phyloP scores from a whole-genome alignment of 2,329 filamentous ascomycete genomes.

The Beauveria pseudobassiana region DNA sequence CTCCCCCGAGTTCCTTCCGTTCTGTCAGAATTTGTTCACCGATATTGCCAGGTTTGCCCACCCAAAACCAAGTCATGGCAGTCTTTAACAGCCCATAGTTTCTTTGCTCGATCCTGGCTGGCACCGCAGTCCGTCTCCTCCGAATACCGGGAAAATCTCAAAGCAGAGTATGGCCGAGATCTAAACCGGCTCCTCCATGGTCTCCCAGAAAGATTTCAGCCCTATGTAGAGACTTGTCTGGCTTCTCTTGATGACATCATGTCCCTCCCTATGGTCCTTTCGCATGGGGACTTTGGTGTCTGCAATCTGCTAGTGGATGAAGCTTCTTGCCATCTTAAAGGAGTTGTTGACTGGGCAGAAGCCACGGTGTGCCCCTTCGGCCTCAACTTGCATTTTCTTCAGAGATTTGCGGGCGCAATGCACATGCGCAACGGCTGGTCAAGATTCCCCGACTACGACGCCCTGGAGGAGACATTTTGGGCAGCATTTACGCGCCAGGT shows the following conservation, averaged over 20 bases:
- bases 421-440: slow-evolving; percentile 28
- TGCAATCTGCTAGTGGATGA: slow-evolving; percentile 34
- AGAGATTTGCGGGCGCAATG: slow-evolving; percentile 26
- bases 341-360: slow-evolving; percentile 36
- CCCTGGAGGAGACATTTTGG: slow-evolving; percentile 25
- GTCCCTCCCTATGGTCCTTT: slow-evolving; percentile 28
- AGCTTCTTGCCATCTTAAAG: slow-evolving; percentile 26
- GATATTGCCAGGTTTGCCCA: slow-evolving; percentile 29
- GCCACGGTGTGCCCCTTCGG: slow-evolving; percentile 33
- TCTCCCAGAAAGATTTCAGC: not conserved
- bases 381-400: slow-evolving; percentile 28
- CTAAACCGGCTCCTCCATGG: not conserved
- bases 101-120: slow-evolving; percentile 18
- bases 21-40: slow-evolving; percentile 27
- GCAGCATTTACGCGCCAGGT: slow-evolving; percentile 22
- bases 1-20: slow-evolving; percentile 23
- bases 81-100: slow-evolving; percentile 22
- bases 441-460: slow-evolving; percentile 25
- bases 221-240: not conserved
- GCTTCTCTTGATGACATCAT: not conserved
- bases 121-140: not conserved
- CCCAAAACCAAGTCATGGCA: slow-evolving; percentile 17
- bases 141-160: not conserved
- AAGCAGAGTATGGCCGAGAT: not conserved
- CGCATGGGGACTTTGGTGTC: slow-evolving; percentile 29